Evolutionary conservation across 129 eudicot species (phyloP).

Genomic region (Pulicaria dysenterica): DNA sequence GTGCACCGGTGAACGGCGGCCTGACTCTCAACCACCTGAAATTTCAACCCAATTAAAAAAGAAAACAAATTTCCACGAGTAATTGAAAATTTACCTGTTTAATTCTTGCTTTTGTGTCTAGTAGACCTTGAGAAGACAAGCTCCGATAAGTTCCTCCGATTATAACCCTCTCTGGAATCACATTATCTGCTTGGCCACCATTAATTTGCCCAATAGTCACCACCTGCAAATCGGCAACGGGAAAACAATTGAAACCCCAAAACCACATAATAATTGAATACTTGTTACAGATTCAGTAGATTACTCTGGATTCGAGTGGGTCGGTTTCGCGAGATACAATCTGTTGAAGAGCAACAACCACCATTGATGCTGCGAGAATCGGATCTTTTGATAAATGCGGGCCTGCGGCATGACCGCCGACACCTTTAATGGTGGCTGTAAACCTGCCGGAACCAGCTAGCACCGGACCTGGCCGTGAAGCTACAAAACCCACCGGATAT

Average conservation of each 20-base stretch:
- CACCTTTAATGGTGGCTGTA: conserved; percentile 49
- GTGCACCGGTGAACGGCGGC: conserved; percentile 49
- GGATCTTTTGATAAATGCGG: conserved; percentile 63
- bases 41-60: not conserved
- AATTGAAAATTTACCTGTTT: conserved; percentile 53
- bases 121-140: conserved; percentile 56
- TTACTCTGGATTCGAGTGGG: conserved; percentile 69
- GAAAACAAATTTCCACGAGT: no score
- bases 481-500: conserved; percentile 51
- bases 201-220: conserved; percentile 52
- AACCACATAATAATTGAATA: not conserved
- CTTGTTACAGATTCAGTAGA: not conserved
- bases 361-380: conserved; percentile 57
- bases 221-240: conserved; percentile 37
- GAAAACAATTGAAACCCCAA: conserved; percentile 4
- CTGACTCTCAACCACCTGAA: conserved; percentile 56
- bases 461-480: conserved; percentile 59
- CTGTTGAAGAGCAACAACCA: conserved; percentile 63
- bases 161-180: conserved; percentile 63
- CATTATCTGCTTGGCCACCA: conserved; percentile 65
- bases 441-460: conserved; percentile 64
- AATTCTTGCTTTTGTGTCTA: conserved; percentile 55
- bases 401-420: conserved; percentile 61
- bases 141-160: conserved; percentile 84
- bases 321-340: conserved; percentile 70